Percentiles rank a stretch among this genome's conserved stretches.
These are phyloP conservation scores for Castanopsis chinensis DNA, from an alignment of 306 rosid species.

Conservation along the genomic window DNA sequence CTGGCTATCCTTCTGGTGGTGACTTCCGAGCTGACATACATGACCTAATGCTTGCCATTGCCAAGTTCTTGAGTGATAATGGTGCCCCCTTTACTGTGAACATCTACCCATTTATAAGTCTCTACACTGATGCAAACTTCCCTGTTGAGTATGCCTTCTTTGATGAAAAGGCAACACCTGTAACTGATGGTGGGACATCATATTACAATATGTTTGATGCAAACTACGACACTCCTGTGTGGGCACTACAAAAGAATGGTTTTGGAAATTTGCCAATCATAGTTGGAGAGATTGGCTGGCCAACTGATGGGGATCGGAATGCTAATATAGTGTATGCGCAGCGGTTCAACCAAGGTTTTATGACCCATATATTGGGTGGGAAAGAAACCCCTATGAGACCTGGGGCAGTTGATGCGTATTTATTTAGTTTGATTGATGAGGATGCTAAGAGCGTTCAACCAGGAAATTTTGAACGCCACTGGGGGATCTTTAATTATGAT, in stretches of 20 bases:
- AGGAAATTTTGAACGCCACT: constrained; percentile 85
- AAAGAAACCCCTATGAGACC: constrained; percentile 66
- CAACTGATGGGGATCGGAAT: constrained; percentile 74
- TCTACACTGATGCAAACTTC: constrained; percentile 58
- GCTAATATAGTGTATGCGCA: constrained; percentile 61
- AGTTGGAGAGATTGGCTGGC: constrained; percentile 92
- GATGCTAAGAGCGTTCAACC: constrained; percentile 65
- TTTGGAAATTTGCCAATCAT: constrained; percentile 58
- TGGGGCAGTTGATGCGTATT: constrained; percentile 49
- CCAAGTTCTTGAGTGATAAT: neutral
- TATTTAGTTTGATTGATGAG: constrained; percentile 75
- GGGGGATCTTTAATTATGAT: constrained; percentile 89
- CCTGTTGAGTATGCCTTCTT: constrained; percentile 92
- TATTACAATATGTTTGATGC: constrained; percentile 89
- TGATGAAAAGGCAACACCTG: constrained; percentile 56
- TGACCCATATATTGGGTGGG: constrained; percentile 53
- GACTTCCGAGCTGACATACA: constrained; percentile 69
- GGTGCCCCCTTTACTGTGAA: constrained; percentile 80
- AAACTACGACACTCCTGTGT: constrained; percentile 65
- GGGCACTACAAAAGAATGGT: constrained; percentile 62
- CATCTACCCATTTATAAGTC: constrained; percentile 82
- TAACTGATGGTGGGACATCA: constrained; percentile 52
- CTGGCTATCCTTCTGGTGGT: constrained; percentile 48
- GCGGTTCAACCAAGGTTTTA: constrained; percentile 72
- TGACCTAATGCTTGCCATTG: no score